Evolutionary conservation across 768 basidiomycete genomes (phyloP), one percentile per base, ranked within the genome.

Genomic region (Lactarius psammicola): DNA sequence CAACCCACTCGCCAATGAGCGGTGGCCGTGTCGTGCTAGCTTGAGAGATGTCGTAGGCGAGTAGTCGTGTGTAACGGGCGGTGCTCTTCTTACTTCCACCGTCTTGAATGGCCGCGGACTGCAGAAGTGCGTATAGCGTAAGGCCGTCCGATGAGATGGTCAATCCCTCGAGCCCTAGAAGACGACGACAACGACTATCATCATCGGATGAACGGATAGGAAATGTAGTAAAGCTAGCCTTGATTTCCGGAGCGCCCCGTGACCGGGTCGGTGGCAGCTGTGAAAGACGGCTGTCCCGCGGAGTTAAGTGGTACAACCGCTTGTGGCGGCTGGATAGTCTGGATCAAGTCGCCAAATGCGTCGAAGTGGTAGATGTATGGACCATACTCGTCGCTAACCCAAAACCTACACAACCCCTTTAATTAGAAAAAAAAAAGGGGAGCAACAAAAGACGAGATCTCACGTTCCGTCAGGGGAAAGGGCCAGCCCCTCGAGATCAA

Each of bases 371-470:
- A 86, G 67, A 88, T 84, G 70, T 85, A 85, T 3, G 85, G 85
- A 1, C 86, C 87, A 68, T 88, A 89, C 75, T 89, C 87, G 71
- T 89, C 88, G 69, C 84, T 84, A 34, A 84, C 77, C 86, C 85
- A 88, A 74, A 80, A 85, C 0, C 85, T 86, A 54, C 36, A n/a
- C 54, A 36, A 44, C 9, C 20, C 4, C 58, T 31, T 28, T 18
- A 38, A 28, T 30, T 8, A 20, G 11, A 26, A 2, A 36, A 13
- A 15, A 59, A 23, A 9, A 15, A 9, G 20, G 15, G 36, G 10
- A 51, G 18, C 15, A 49, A 23, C 23, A 6, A 49, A 42, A 20
- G 20, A 38, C 28, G n/a, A 34, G 2, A 2, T 74, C 82, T 61
- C 64, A 85, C 84, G 80, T 82, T 69, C 87, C 87, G 68, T 89